Base-by-base conservation (phyloP, 768 basidiomycete species). In the Tylopilus cervinicoccineus region DNA sequence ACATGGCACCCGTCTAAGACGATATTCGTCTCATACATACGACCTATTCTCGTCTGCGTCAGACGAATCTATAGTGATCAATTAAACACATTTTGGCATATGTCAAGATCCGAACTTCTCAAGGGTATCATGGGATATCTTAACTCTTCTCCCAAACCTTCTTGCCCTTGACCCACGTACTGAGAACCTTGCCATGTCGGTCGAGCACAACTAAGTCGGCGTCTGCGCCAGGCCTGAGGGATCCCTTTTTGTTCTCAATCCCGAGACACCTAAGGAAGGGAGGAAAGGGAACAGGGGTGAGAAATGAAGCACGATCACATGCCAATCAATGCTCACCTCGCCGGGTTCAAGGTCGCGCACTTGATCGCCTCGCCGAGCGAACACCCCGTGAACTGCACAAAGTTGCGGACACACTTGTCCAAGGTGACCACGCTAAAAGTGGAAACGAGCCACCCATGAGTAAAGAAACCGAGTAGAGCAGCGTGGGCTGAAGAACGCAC, bases 291-390 rank as follows among this genome's bases (percentile, higher is more conserved):
- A 19, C 19, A 19, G 0, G 5, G n/a, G 5, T 19, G 10, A n/a
- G 17, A 34, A 19, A 1, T 9, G 14, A n/a, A 10, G 20, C 14
- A 36, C 11, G 29, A 31, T 3, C 29, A 16, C 11, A 2, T 3
- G 4, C 14, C 2, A 3, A 23, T 3, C 16, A 36, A 28, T 3
- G 61, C 80, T 48, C 56, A 87, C 80, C 77, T 84, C 3, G 93
- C 92, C 14, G 92, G 89, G 58, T 90, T 89, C 59, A 76, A 81
- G 2, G 92, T 94, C 34, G 86, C 89, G 60, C 90, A 93, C 48
- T 82, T 81, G 67, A 95, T 84, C 20, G 92, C 87, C 66, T 92
- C 80, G 22, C 84, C 82, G 22, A 95, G 72, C 32, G 89, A 81
- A 60, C 88, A 88, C 6, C 86, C 87, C 1, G 92, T 90, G 66